phyloP scores from a whole-genome alignment of 225 moss, liverwort and hornwort genomes.

The Straminergon stramineum region DNA sequence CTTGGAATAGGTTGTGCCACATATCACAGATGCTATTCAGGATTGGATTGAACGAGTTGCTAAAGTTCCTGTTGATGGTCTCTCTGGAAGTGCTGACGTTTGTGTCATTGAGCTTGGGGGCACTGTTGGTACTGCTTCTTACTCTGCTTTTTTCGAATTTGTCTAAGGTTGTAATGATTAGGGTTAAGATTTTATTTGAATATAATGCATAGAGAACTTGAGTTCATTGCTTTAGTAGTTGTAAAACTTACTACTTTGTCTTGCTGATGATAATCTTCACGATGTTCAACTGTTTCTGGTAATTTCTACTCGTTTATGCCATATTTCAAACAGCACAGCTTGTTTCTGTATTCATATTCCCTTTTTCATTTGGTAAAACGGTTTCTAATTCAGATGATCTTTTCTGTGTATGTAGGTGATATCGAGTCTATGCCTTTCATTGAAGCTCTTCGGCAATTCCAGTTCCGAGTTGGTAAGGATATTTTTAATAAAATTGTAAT shows the following conservation, averaged over 20 bases:
- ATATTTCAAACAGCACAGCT: not conserved
- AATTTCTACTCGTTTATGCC: not conserved
- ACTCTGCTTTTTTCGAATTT: not conserved
- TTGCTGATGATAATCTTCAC: not conserved
- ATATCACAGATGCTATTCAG: constrained; percentile 84
- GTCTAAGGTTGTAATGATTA: not conserved
- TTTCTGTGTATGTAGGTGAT: constrained; percentile 51
- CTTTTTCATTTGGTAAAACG: not conserved
- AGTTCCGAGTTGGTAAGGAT: constrained; percentile 73
- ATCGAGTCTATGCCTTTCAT: constrained; percentile 94
- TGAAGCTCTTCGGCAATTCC: constrained; percentile 89
- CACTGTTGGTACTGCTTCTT: constrained; percentile 54
- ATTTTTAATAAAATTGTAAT: not conserved
- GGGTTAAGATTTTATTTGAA: not conserved
- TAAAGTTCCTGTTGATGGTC: constrained; percentile 74
- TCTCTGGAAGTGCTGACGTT: constrained; percentile 72
- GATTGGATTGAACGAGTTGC: constrained; percentile 89
- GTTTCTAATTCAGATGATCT: not conserved
- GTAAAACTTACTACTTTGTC: not conserved
- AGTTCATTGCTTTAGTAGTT: not conserved
- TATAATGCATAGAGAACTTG: not conserved
- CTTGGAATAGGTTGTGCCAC: constrained; percentile 64
- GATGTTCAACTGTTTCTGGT: not conserved
- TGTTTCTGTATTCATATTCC: not conserved
- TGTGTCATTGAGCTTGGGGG: constrained; percentile 96